Percentiles rank a stretch among this genome's conserved stretches.
Conservation (phyloP, 2,329 filamentous ascomycete genomes). For the Onygenales sp. region DNA sequence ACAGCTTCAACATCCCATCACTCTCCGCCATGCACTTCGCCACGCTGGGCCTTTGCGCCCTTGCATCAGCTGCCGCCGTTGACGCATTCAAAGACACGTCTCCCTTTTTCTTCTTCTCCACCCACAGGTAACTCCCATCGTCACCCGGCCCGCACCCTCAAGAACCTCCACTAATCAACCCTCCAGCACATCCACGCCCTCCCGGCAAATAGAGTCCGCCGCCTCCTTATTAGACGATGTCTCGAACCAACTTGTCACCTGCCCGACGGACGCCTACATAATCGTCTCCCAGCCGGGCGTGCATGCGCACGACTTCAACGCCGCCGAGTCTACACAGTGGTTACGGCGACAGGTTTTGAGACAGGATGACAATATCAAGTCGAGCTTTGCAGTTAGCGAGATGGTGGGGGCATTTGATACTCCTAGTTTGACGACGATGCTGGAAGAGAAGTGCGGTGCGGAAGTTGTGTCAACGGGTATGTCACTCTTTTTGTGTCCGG, state of each 20-base stretch:
- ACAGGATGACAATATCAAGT: slow-evolving; percentile 44
- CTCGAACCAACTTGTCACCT: slow-evolving; percentile 46
- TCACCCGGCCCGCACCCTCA: neutral
- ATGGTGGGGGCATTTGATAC: slow-evolving; percentile 42
- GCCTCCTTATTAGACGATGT: slow-evolving; percentile 34
- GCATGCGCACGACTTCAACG: slow-evolving; percentile 57
- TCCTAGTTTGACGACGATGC: slow-evolving; percentile 29
- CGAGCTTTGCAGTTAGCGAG: slow-evolving; percentile 42
- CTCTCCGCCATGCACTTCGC: slow-evolving; percentile 28
- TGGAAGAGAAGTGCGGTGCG: slow-evolving; percentile 41
- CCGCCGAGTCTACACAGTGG: slow-evolving; percentile 43
- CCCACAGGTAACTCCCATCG: slow-evolving; percentile 54
- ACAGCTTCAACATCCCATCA: too few relatives aligned
- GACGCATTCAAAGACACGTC: slow-evolving; percentile 77
- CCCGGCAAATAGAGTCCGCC: slow-evolving; percentile 35
- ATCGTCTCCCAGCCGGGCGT: slow-evolving; percentile 69
- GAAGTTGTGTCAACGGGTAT: slow-evolving; percentile 28
- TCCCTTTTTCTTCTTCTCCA: slow-evolving; percentile 83
- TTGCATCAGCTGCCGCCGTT: slow-evolving; percentile 42
- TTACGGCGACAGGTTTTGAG: slow-evolving; percentile 42
- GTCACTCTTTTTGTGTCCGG: slow-evolving; percentile 10
- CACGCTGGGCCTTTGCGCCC: slow-evolving; percentile 37
- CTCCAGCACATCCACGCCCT: slow-evolving; percentile 11
- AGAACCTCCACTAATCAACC: neutral
- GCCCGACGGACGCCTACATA: slow-evolving; percentile 67